These are phyloP conservation scores for Aurantiochytrium sp. DNA, from an alignment of 108 stramenopile species.

Conservation along the genomic window DNA sequence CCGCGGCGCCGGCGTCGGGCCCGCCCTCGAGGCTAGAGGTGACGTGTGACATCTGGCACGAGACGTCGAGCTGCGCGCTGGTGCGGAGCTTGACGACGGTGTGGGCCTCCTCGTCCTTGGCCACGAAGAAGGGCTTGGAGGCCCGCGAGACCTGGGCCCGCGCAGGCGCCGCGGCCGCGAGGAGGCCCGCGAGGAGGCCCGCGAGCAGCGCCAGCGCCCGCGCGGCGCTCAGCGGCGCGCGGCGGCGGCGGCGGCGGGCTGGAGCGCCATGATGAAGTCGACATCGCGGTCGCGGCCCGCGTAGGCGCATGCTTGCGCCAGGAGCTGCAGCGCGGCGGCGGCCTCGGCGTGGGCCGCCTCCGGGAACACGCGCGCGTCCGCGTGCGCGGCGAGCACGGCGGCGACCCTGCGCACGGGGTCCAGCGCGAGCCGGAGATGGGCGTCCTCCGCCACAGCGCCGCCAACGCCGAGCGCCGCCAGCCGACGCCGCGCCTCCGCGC, in stretches of 20 bases:
- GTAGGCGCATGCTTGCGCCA: not conserved
- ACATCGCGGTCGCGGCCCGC: not conserved
- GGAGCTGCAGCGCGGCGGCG: not conserved
- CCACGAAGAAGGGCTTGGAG: not conserved
- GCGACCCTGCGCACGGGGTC: too few species aligned
- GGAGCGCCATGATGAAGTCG: not conserved
- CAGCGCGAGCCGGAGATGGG: too few species aligned
- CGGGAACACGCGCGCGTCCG: too few species aligned
- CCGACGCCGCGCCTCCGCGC: too few species aligned
- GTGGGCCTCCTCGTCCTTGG: slow-evolving; percentile 9
- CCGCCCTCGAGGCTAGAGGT: not conserved
- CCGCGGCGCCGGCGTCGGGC: not conserved
- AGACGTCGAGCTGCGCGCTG: not conserved
- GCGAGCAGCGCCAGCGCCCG: not conserved
- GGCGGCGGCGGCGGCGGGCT: not conserved
- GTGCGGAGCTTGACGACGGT: not conserved
- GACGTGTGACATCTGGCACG: not conserved
- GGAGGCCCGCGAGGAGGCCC: not conserved
- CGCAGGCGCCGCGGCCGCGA: not conserved
- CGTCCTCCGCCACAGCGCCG: too few species aligned
- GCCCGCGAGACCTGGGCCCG: not conserved
- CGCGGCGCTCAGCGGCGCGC: not conserved
- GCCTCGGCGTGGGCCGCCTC: too few species aligned
- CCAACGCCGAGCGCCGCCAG: too few species aligned
- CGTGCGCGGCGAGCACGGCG: too few species aligned